Evolutionary conservation across 192 early-diverging fungal species (phyloP).

Genomic region (Entomortierella chlamydospora): DNA sequence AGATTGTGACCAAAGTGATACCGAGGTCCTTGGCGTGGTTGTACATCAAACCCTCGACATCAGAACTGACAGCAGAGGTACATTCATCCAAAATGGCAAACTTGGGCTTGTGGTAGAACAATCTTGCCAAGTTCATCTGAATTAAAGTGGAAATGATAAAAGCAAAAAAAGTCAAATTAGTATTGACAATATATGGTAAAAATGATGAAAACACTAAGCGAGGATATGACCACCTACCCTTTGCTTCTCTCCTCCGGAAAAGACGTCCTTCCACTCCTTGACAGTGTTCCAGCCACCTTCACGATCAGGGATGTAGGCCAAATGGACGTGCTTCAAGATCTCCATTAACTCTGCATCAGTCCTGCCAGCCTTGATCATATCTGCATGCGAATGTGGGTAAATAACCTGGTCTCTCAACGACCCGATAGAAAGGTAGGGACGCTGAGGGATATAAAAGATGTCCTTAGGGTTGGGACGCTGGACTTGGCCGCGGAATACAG

Average conservation of each 20-base stretch:
- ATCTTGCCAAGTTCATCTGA: constrained; percentile 91
- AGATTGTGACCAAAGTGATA: constrained; percentile 94
- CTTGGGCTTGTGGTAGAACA: constrained; percentile 96
- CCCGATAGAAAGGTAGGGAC: constrained; percentile 93
- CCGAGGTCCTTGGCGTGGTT: constrained; percentile 82
- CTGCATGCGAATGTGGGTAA: constrained; percentile 89
- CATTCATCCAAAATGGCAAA: constrained; percentile 98
- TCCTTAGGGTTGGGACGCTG: constrained; percentile 77
- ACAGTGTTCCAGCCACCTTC: constrained; percentile 92
- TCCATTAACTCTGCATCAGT: constrained; percentile 85
- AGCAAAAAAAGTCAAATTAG: not conserved
- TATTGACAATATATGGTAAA: not conserved
- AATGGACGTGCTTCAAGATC: constrained; percentile 87
- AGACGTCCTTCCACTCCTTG: constrained; percentile 92
- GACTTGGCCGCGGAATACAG: constrained; percentile 81
- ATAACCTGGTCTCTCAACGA: constrained; percentile 97
- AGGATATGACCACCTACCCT: constrained; percentile 66
- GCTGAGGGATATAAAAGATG: constrained; percentile 99
- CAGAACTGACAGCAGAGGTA: constrained; percentile 86
- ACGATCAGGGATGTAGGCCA: constrained; percentile 81
- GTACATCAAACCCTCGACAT: constrained; percentile 94
- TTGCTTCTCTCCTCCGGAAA: constrained; percentile 97
- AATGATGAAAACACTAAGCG: constrained; percentile 14
- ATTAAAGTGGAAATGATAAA: constrained; percentile 6
- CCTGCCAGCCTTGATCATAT: constrained; percentile 78